phyloP scores from a whole-genome alignment of 441 rosid genomes.

The Populus hybrid region DNA sequence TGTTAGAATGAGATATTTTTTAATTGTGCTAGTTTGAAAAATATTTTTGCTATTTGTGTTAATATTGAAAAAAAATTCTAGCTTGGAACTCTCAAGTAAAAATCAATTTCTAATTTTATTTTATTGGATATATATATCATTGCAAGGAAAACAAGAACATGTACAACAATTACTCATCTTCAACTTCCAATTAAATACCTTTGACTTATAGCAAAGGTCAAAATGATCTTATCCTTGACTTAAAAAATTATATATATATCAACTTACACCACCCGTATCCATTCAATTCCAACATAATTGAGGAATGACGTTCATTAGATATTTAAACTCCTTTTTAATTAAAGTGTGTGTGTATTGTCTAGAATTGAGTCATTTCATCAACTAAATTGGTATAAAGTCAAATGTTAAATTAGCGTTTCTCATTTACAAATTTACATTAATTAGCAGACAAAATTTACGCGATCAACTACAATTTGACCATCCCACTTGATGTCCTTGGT shows the following conservation, averaged over 20 bases:
- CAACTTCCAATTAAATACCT: not conserved
- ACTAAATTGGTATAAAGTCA: not conserved
- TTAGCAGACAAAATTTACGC: constrained; percentile 3
- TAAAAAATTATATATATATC: not conserved
- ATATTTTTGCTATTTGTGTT: no score
- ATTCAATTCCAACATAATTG: not conserved
- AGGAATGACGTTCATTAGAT: not conserved
- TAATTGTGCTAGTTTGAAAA: no score
- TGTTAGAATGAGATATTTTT: no score
- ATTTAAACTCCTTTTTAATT: not conserved
- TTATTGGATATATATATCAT: not conserved
- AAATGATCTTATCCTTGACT: constrained; percentile 20
- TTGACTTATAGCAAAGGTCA: constrained; percentile 18
- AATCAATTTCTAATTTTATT: no score
- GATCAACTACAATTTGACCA: constrained; percentile 16
- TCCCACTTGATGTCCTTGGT: constrained; percentile 4
- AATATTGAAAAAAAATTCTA: no score
- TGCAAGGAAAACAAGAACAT: not conserved
- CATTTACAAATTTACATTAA: not conserved
- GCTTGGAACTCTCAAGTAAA: no score
- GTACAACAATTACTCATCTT: not conserved
- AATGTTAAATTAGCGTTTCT: not conserved
- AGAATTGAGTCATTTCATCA: not conserved
- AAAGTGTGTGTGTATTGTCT: not conserved
- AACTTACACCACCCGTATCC: not conserved